phyloP scores from a whole-genome alignment of 345 rosid genomes.

The Lenwebbia sp. region DNA sequence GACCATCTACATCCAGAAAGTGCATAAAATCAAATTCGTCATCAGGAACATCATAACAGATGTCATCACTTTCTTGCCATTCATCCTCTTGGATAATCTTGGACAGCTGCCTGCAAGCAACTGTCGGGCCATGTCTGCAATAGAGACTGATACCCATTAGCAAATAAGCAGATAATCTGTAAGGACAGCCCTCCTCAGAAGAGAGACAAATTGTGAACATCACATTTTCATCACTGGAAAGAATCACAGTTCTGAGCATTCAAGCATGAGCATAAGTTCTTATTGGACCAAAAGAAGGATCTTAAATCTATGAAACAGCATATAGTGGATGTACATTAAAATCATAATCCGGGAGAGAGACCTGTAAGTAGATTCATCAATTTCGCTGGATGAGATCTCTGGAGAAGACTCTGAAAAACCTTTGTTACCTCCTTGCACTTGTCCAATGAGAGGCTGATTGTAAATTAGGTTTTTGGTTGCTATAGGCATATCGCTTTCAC shows the following conservation, averaged over 20 bases:
- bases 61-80: slow-evolving; percentile 29
- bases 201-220: background rate
- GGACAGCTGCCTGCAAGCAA: slow-evolving; percentile 15
- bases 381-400: slow-evolving; percentile 41
- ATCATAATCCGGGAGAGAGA: background rate
- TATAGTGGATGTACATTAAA: background rate
- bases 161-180: background rate
- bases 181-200: background rate
- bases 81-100: slow-evolving; percentile 27
- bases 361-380: slow-evolving; percentile 43
- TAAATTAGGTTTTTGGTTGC: slow-evolving; percentile 18
- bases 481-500: slow-evolving; percentile 29
- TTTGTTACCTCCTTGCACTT: slow-evolving; percentile 16
- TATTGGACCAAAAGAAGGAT: background rate
- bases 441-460: slow-evolving; percentile 17
- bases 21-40: slow-evolving; percentile 49
- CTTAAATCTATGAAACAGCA: background rate
- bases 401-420: slow-evolving; percentile 59
- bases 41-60: slow-evolving; percentile 36
- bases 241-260: background rate
- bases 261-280: background rate
- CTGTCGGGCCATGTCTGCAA: slow-evolving; percentile 35
- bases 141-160: background rate
- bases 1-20: slow-evolving; percentile 75
- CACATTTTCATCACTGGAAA: background rate